Base-by-base conservation (phyloP, 176 grass and related monocot genomes). In the Musa troglodytarum region DNA sequence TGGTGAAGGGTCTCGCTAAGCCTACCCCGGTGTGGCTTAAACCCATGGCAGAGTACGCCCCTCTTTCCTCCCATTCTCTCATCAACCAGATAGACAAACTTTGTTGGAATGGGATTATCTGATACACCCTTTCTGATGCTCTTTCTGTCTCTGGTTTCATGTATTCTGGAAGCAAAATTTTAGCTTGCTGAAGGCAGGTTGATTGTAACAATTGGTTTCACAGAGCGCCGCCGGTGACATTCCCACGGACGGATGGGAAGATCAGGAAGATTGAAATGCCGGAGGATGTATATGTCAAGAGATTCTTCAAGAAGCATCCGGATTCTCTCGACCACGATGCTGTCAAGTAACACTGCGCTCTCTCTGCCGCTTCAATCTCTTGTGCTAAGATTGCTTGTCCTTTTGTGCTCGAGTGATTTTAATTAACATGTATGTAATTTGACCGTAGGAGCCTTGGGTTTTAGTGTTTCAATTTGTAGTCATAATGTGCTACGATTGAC, bases 1-100 rank as follows among this genome's bases (percentile, higher is more conserved):
- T 96, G 73, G 93, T 92, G 54, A 96, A 96, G 74, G 89, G 93
- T 52, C 76, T 88, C 1, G 93, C 87, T 61, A 85, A 81, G 70
- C 84, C 90, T 9, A 80, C 82, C 53, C 90, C 90, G 3, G 8
- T 9, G 16, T 98, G 94, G 90, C 90, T 98, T 64, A 98, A 98
- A 76, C 80, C 94, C 83, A 93, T 98, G 94, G 94, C 91, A 83
- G 23, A 85, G 90, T 93, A 71, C 65, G 72, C 63, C 19, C 43
- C n/a, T 64, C 51, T 22, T 9, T 13, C 52, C 9, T 17, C 29
- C 49, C 25, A 3, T 68, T 25, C 64, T 34, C 29, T 5, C 29
- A 34, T 68, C 1, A 34, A 34, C 15, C 12, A 9, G 23, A 29
- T 67, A 3, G 3, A 29, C 29, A 0, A 22, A 66, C 23, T 29